These are phyloP conservation scores for Kappamyces sp. DNA, from an alignment of 192 early-diverging fungal genomes.

Conservation along the genomic window DNA sequence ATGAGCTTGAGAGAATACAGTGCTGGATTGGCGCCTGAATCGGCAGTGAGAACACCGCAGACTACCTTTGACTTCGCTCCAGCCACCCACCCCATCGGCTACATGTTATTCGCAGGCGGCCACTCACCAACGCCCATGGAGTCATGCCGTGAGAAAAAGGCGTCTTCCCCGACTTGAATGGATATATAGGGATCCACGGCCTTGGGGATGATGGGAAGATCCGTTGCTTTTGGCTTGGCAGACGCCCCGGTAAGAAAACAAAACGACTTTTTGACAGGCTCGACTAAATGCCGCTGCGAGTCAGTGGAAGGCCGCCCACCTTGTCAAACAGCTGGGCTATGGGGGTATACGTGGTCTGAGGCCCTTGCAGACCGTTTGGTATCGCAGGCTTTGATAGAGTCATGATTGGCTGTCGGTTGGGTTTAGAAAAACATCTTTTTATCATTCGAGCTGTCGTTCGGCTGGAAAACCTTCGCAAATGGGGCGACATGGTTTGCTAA, in stretches of 20 bases:
- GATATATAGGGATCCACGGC: slow-evolving; percentile 20
- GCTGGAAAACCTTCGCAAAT: too few species aligned
- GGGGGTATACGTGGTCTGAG: too few species aligned
- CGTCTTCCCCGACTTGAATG: slow-evolving; percentile 82
- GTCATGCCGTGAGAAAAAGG: slow-evolving; percentile 82
- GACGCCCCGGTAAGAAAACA: slow-evolving; percentile 8
- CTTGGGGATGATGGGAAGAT: slow-evolving; percentile 14
- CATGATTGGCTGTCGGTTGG: too few species aligned
- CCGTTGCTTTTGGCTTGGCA: slow-evolving; percentile 8
- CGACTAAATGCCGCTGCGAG: too few species aligned
- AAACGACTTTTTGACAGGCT: not conserved
- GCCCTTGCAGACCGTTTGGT: too few species aligned
- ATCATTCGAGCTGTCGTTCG: too few species aligned
- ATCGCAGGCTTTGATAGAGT: too few species aligned
- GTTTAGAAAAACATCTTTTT: too few species aligned
- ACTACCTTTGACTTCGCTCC: slow-evolving; percentile 61
- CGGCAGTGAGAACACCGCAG: slow-evolving; percentile 14
- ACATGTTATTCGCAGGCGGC: too few species aligned
- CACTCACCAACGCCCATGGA: slow-evolving; percentile 64
- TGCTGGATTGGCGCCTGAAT: slow-evolving; percentile 78
- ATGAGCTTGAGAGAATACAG: slow-evolving; percentile 89
- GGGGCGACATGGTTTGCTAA: too few species aligned
- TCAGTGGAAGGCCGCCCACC: too few species aligned
- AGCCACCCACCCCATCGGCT: slow-evolving; percentile 94
- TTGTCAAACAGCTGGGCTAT: too few species aligned